Base-by-base conservation (phyloP, 177 flowering plant species). In the Vitis hybrid region DNA sequence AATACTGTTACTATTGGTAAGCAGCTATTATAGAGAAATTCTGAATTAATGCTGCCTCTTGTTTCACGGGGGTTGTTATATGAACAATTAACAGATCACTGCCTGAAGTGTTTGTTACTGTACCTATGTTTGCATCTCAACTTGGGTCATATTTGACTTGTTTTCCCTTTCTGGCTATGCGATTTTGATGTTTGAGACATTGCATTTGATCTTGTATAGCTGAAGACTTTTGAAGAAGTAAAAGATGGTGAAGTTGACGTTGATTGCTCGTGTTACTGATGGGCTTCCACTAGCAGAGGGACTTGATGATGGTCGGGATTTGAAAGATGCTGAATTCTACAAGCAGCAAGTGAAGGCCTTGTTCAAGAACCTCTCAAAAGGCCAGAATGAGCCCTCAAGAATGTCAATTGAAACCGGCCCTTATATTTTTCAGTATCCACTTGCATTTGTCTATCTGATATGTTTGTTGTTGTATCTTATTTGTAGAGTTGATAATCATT, bases 251-350 rank as follows among this genome's bases (percentile, higher is more conserved):
- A 93, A 91, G 83, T 72, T 93, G 73, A 93, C 98, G 15, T 72
- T 93, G 97, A 85, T 93, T 77, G 97, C 98, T 53, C 94, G 97
- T 81, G 94, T 93, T 64, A 93, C 92, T 53, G 96, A 93, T 83
- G 98, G 97, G 35, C 93, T 93, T 74, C 97, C 94, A 3, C 76
- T 93, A 35, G 97, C 88, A 2, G 94, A 91, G 75, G 94, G 98
- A 68, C 73, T 93, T 67, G 98, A 91, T 73, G 94, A 90, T 82
- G 93, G 93, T 2, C 94, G 93, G 74, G 97, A 87, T 85, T 61
- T 84, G 56, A 73, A 78, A 48, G 88, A 92, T 79, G 83, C 80
- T 52, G 98, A 93, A 35, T 84, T 86, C 74, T 93, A 91, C 85
- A 93, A 91, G 71, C 94, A 90, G 66, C 98, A 91, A 74, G 91